Conservation (phyloP, 176 grass and related monocot species). For the Aegilops speltoides region DNA sequence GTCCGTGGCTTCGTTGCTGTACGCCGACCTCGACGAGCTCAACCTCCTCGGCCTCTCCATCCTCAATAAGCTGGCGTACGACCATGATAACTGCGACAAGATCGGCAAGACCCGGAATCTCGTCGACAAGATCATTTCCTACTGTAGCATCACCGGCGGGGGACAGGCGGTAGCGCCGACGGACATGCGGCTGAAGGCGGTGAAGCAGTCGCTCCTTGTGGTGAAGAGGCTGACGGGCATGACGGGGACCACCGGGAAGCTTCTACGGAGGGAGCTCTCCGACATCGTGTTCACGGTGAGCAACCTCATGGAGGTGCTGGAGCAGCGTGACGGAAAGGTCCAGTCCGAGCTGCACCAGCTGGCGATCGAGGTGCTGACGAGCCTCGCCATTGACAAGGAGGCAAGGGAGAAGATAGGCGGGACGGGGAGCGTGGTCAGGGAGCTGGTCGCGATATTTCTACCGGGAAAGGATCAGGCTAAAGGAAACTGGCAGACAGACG, state of each 20-base stretch:
- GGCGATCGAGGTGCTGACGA: slow-evolving; percentile 61
- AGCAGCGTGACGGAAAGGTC: slow-evolving; percentile 4
- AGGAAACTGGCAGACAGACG: too few relatives aligned
- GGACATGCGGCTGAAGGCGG: slow-evolving; percentile 31
- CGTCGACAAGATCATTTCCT: too few relatives aligned
- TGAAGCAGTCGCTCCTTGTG: slow-evolving; percentile 61
- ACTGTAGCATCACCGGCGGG: slow-evolving; percentile 21
- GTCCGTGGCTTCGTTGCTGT: too few relatives aligned
- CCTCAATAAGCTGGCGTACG: too few relatives aligned
- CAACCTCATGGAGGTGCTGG: slow-evolving; percentile 63
- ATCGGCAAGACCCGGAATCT: too few relatives aligned
- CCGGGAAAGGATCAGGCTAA: too few relatives aligned
- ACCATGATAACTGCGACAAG: too few relatives aligned
- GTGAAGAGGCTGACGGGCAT: slow-evolving; percentile 71
- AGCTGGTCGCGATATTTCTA: too few relatives aligned
- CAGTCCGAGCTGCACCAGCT: slow-evolving; percentile 36
- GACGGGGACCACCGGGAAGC: slow-evolving; percentile 44
- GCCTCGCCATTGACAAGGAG: slow-evolving; percentile 64
- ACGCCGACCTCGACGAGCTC: too few relatives aligned
- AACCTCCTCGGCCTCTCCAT: too few relatives aligned
- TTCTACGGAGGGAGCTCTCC: slow-evolving; percentile 54
- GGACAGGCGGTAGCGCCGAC: neutral
- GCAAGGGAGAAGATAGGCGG: slow-evolving; percentile 57
- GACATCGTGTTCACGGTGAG: slow-evolving; percentile 62
- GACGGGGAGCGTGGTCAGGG: slow-evolving; percentile 52